These are phyloP conservation scores for Lathyrus sativus DNA, from an alignment of 306 rosid species.

Conservation along the genomic window DNA sequence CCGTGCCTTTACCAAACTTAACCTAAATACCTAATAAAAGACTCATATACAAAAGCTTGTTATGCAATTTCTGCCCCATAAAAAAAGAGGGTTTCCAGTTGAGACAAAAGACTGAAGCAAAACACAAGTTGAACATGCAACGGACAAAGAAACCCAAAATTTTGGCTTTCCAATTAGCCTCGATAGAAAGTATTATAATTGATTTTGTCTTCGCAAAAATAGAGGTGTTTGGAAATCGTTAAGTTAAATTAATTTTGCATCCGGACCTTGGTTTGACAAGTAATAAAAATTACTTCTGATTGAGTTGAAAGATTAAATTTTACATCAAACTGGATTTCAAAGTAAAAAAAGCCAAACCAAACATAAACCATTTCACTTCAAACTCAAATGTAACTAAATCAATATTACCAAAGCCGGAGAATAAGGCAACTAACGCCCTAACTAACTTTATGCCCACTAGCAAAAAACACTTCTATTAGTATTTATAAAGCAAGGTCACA, in stretches of 20 bases:
- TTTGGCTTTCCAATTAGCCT: slow-evolving; percentile 18
- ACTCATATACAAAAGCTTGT: background rate
- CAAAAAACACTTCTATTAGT: background rate
- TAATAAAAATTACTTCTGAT: background rate
- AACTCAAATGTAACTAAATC: background rate
- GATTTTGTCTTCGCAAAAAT: background rate
- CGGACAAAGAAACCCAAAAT: slow-evolving; percentile 27
- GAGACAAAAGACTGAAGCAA: background rate
- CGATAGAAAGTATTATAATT: background rate
- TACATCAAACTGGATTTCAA: background rate
- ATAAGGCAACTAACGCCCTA: background rate
- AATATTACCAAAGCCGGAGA: background rate
- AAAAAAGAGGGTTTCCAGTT: background rate
- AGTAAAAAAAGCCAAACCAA: background rate
- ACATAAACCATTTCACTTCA: background rate
- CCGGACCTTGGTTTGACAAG: background rate
- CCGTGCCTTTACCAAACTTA: background rate
- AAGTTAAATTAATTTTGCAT: background rate
- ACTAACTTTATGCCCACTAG: background rate
- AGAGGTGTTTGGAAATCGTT: background rate
- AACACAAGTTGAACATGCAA: background rate
- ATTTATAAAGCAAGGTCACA: background rate
- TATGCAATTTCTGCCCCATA: background rate
- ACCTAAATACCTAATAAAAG: background rate
- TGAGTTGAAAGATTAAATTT: background rate